Evolutionary conservation across 306 rosid genomes (phyloP).

Genomic region (Casuarina cunninghamiana): DNA sequence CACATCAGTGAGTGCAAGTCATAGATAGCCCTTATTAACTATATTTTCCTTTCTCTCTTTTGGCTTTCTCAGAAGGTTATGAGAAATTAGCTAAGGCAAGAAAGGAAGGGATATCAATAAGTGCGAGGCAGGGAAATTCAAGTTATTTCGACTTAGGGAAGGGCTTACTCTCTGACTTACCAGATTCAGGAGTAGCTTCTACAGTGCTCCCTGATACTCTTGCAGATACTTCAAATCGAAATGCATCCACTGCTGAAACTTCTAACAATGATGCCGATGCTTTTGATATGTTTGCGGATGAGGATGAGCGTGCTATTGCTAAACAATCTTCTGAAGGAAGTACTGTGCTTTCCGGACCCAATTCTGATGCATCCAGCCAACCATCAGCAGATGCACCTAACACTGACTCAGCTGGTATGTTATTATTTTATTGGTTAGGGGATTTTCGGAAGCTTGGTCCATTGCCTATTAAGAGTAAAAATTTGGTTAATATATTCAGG

Average conservation of each 20-base stretch:
- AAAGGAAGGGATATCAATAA: constrained; percentile 47
- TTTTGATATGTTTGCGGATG: constrained; percentile 83
- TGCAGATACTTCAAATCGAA: constrained; percentile 29
- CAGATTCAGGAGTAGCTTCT: constrained; percentile 41
- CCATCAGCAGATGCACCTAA: constrained; percentile 28
- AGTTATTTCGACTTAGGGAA: constrained; percentile 32
- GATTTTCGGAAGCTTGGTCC: not conserved
- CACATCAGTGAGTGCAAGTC: not conserved
- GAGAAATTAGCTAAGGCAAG: constrained; percentile 60
- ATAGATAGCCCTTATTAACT: constrained; percentile 12
- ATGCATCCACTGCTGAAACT: constrained; percentile 38
- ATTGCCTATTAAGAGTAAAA: not conserved
- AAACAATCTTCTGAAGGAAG: constrained; percentile 52
- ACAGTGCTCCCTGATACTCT: constrained; percentile 23
- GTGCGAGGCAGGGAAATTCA: constrained; percentile 40
- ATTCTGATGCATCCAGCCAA: constrained; percentile 19
- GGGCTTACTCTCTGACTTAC: constrained; percentile 37
- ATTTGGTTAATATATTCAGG: not conserved
- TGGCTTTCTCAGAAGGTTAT: constrained; percentile 73
- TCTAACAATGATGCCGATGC: constrained; percentile 49
- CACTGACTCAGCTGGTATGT: constrained; percentile 46
- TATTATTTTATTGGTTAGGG: not conserved
- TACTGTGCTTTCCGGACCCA: constrained; percentile 40
- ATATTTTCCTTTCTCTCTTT: constrained; percentile 15
- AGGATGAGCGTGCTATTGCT: constrained; percentile 46